Evolutionary conservation across 2,329 filamentous ascomycete genomes (phyloP), one percentile per base, ranked within the genome.

Genomic region (Fusarium sp.): DNA sequence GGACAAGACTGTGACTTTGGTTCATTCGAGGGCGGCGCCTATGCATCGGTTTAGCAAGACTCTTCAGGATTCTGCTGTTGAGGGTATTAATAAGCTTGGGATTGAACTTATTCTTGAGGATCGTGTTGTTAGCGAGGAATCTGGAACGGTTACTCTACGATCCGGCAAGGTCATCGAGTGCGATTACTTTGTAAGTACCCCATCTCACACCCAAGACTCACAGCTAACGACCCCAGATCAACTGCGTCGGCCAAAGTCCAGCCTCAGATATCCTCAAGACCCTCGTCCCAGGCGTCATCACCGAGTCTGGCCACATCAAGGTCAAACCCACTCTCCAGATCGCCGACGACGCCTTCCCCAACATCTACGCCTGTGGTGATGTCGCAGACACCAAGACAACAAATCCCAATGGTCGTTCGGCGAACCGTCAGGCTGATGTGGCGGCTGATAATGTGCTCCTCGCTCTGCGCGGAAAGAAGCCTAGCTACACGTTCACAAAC

Each of bases 341-440:
- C 13, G 73, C 77, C 7, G 84, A 86, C 68, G 76, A 81, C 2
- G 62, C 67, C 0, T 79, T 84, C 8, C 80, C 82, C 2, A 83
- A 87, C 64, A 80, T 91, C 2, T 91, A 88, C 70, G 86, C 85
- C 1, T 84, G 87, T n/a, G 89, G 89, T 16, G 89, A 91, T 67
- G 86, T 91, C 4, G 84, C 87, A 4, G 85, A 86, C 25, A 83
- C 83, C 1, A 65, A 76, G 10, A 81, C 82, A 0, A 79, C 80
- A 0, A 77, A 79, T 34, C 84, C 84, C 6, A 89, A 89, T 73
- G 86, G 84, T 0, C 81, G 87, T 9, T 83, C 86, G 0, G 86
- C 85, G 0, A 80, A 81, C 46, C 79, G 81, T 10, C 89, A 91
- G 71, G 85, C 84, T 3, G 78, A 80, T 29, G 72, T 86, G 4